phyloP scores from a whole-genome alignment of 805 yeast species.

The Yarrowia sp. region DNA sequence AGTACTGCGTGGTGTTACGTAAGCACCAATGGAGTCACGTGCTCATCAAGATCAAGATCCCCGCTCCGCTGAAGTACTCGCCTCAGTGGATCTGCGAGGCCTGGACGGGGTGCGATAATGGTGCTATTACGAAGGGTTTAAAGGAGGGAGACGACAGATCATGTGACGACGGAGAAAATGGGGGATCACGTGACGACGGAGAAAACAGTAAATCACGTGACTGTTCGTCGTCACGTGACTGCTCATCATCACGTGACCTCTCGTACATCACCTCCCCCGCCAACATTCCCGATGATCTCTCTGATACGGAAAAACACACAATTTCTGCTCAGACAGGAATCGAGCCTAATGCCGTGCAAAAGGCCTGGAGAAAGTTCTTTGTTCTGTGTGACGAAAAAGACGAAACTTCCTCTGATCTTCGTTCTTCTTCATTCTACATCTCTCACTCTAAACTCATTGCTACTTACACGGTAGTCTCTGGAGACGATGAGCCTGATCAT shows the following conservation, averaged over 20 bases:
- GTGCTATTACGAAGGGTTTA: background rate
- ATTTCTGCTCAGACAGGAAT: conserved; percentile 6
- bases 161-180: background rate
- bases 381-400: conserved; percentile 8
- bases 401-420: background rate
- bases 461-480: background rate
- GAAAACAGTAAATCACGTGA: too few relatives aligned
- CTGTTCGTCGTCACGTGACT: too few relatives aligned
- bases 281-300: background rate
- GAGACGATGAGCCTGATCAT: background rate
- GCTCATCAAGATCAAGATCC: conserved; percentile 45
- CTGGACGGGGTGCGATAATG: conserved; percentile 33
- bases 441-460: conserved; percentile 6
- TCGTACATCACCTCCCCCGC: background rate
- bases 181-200: background rate
- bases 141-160: too few relatives aligned
- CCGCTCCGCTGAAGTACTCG: conserved; percentile 46
- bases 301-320: conserved; percentile 5
- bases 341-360: conserved; percentile 21
- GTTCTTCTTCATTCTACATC: background rate
- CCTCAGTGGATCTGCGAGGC: conserved; percentile 45
- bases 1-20: conserved; percentile 50
- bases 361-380: conserved; percentile 15
- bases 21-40: conserved; percentile 45
- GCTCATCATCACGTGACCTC: background rate